Base-by-base conservation (phyloP, 2,329 filamentous ascomycete species). In the Aspergillus pseudonomiae region DNA sequence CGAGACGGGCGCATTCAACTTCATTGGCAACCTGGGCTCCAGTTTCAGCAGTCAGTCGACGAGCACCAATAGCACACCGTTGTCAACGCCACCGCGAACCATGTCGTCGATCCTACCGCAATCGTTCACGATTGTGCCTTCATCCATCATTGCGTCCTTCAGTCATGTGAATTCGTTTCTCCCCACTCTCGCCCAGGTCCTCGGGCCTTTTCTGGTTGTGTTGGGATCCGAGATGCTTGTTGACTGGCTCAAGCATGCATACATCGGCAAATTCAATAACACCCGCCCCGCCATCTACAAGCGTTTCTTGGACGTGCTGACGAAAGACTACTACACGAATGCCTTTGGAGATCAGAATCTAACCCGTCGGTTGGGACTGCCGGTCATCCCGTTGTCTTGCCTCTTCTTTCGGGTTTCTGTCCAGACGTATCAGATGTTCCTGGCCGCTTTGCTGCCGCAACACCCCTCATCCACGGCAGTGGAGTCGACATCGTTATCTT, bases 201-300 rank as follows among this genome's bases (percentile, higher is more conserved):
- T 99, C 4, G 94, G 93, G 0, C 96, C 95, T 0, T 99, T 99
- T 70, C 81, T 99, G 14, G 89, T 99, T 9, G 96, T 99, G 0
- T 86, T 99, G 7, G 94, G 94, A 1, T 97, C 93, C 66, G 95
- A 99, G 79, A 97, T 97, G 89, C 81, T 97, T 10, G 95, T 99
- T 2, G 95, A 99, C 78, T 94, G 92, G 87, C 87, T 97, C 77
- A 99, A 99, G 78, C 96, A 99, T 75, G 93, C 93, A 26, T 99
- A 98, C 75, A 96, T 99, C 75, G 94, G 90, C 75, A 99, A 99
- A 75, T 99, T 99, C 82, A 99, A 99, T 83, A 97, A 96, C 71
- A 93, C 94, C 69, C 94, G 95, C 67, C 95, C 95, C 3, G 88
- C 86, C 7, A 91, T 99, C 61, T 99, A 99, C 77, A 87, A 88